Evolutionary conservation across 2,329 filamentous ascomycete species (phyloP).

Genomic region (Colletotrichum gloeosporioides): DNA sequence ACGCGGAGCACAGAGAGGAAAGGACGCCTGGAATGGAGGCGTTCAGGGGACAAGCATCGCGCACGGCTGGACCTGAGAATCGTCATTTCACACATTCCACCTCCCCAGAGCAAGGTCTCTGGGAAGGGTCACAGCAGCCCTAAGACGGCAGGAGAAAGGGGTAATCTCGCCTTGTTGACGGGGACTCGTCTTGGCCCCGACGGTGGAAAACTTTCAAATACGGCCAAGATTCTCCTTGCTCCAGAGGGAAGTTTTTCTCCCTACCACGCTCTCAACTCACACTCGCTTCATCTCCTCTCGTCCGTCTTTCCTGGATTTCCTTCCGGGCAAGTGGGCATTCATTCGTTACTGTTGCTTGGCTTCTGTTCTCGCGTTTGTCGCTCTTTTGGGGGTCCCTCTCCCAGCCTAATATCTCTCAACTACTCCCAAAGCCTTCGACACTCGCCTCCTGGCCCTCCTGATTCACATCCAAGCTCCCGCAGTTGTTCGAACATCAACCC

Average conservation of each 20-base stretch:
- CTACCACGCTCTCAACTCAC: conserved; percentile 1
- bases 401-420: background rate
- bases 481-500: background rate
- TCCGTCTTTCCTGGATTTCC: background rate
- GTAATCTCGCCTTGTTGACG: background rate
- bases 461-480: background rate
- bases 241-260: background rate
- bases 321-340: conserved; percentile 10
- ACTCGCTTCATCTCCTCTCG: conserved; percentile 1
- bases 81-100: conserved; percentile 13
- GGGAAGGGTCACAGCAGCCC: background rate
- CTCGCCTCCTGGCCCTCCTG: background rate
- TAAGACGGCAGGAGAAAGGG: background rate
- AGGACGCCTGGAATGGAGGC: background rate
- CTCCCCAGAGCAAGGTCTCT: background rate
- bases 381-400: background rate
- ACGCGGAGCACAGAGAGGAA: background rate
- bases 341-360: conserved; percentile 8
- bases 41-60: background rate
- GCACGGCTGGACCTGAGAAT: conserved; percentile 1
- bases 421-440: background rate
- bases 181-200: background rate
- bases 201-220: conserved; percentile 12
- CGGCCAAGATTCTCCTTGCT: conserved; percentile 3
- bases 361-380: background rate